Percentiles rank a stretch among this genome's conserved stretches.
Evolutionary conservation across 73 alveolate species (phyloP).

Genomic region (Blepharisma japonicum): DNA sequence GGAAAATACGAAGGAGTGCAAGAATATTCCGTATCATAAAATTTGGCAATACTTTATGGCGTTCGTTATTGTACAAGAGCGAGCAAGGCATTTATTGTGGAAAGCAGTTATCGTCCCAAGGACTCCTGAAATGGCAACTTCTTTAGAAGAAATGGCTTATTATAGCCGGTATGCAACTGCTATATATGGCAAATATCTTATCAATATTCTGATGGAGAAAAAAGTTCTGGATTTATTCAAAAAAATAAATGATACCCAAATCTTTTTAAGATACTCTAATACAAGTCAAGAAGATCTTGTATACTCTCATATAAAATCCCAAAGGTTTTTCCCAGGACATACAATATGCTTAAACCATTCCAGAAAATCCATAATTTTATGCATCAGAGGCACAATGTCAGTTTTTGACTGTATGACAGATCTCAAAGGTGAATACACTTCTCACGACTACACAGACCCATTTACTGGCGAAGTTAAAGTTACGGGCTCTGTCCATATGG

Average conservation of each 20-base stretch:
- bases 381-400: constrained; percentile 22
- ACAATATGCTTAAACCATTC: background rate
- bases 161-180: constrained; percentile 4
- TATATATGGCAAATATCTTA: constrained; percentile 8
- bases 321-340: constrained; percentile 4
- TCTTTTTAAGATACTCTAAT: background rate
- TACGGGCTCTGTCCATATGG: constrained; percentile 2
- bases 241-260: background rate
- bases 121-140: background rate
- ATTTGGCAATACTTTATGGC: constrained; percentile 10
- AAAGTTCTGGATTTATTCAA: background rate
- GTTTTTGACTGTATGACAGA: constrained; percentile 25
- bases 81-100: constrained; percentile 12
- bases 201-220: background rate
- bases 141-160: background rate
- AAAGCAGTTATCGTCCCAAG: background rate
- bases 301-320: constrained; percentile 9
- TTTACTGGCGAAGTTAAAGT: background rate
- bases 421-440: constrained; percentile 1
- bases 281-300: background rate
- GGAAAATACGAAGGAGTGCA: background rate
- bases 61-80: background rate
- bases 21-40: background rate
- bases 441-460: background rate
- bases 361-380: background rate